Evolutionary conservation across 345 rosid species (phyloP).

Genomic region (Balakata baccata): DNA sequence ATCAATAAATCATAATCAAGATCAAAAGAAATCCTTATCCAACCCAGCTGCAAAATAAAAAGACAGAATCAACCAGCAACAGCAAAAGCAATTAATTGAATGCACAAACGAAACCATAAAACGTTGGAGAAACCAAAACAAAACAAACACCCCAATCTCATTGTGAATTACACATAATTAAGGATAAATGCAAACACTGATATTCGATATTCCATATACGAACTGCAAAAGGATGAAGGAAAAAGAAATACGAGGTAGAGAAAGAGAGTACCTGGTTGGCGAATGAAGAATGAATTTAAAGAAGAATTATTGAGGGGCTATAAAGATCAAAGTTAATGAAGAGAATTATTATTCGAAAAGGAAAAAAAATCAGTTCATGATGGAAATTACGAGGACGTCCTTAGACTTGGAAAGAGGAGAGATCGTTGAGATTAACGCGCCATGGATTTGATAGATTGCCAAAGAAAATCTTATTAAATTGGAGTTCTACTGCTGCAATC

Average conservation of each 20-base stretch:
- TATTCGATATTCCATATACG: too few species aligned
- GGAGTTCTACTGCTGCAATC: too few species aligned
- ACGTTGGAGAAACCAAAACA: neutral
- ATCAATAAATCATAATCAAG: constrained; percentile 1
- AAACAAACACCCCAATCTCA: too few species aligned
- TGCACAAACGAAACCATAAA: constrained; percentile 1
- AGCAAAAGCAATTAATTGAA: neutral
- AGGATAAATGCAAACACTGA: too few species aligned
- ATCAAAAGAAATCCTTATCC: constrained; percentile 5
- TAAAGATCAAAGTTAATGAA: neutral
- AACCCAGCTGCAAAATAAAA: constrained; percentile 15
- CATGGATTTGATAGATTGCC: constrained; percentile 23
- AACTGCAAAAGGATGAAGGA: neutral
- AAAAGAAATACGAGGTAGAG: too few species aligned
- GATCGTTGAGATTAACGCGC: constrained; percentile 37
- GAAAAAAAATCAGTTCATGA: neutral
- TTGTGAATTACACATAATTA: neutral
- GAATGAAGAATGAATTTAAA: neutral
- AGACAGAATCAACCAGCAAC: constrained; percentile 20
- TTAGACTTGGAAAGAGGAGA: constrained; percentile 10
- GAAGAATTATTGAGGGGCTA: constrained; percentile 1
- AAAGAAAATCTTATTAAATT: neutral
- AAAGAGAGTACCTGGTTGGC: constrained; percentile 19
- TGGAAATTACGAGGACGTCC: neutral
- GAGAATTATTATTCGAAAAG: neutral